Evolutionary conservation across 495 filamentous ascomycete species (phyloP).

Genomic region (Talaromyces trachyspermus): DNA sequence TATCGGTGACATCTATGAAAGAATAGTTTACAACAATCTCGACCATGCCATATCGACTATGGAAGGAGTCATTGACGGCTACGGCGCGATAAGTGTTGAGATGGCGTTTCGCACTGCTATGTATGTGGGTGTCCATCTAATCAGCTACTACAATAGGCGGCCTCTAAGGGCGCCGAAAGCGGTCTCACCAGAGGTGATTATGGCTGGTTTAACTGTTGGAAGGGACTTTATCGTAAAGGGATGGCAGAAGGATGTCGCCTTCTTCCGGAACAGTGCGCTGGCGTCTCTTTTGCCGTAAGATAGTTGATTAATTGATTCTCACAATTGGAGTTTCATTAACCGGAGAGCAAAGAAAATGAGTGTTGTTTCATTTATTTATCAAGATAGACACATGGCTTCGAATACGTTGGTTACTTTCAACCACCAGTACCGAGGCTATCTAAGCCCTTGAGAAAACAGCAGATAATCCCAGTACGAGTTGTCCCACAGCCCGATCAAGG

Average conservation of each 20-base stretch:
- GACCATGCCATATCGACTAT: slow-evolving; percentile 43
- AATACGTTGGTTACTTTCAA: too few species aligned
- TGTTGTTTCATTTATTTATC: too few species aligned
- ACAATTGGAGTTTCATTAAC: too few species aligned
- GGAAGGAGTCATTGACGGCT: slow-evolving; percentile 40
- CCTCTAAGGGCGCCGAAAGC: slow-evolving; percentile 29
- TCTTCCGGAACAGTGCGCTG: slow-evolving; percentile 40
- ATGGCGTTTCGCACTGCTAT: slow-evolving; percentile 45
- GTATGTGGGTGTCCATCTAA: slow-evolving; percentile 45
- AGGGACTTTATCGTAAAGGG: slow-evolving; percentile 47
- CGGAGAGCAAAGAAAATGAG: too few species aligned
- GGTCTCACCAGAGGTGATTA: slow-evolving; percentile 43
- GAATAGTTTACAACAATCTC: slow-evolving; percentile 42
- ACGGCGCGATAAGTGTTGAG: slow-evolving; percentile 36
- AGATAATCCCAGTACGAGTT: too few species aligned
- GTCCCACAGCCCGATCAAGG: too few species aligned
- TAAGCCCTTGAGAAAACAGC: too few species aligned
- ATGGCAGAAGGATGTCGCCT: slow-evolving; percentile 44
- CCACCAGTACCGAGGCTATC: too few species aligned
- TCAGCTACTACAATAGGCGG: slow-evolving; percentile 31
- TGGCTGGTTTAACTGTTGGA: slow-evolving; percentile 40
- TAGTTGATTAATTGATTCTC: background rate
- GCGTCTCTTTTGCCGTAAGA: slow-evolving; percentile 29
- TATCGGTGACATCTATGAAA: slow-evolving; percentile 49
- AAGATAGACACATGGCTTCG: too few species aligned